Evolutionary conservation across 805 yeast genomes (phyloP).

Genomic region (Wickerhamomyces ciferrii): DNA sequence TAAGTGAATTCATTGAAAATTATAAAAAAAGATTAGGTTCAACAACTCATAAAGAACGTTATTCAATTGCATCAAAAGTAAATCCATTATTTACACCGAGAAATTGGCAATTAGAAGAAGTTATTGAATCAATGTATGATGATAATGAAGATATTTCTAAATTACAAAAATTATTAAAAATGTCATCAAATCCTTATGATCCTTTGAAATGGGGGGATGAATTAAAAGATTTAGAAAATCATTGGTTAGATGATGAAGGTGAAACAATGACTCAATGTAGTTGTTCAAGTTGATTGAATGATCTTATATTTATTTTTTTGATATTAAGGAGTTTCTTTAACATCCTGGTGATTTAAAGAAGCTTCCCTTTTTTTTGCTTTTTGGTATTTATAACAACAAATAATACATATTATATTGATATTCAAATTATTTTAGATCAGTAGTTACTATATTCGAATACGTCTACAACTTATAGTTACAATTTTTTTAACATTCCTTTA

Average conservation of each 20-base stretch:
- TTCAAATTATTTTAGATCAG: too few relatives aligned
- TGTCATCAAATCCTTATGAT: conserved; percentile 77
- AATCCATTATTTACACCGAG: conserved; percentile 85
- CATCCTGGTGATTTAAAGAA: too few relatives aligned
- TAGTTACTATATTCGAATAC: too few relatives aligned
- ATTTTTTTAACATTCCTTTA: too few relatives aligned
- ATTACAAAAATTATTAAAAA: conserved; percentile 56
- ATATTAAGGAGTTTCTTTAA: too few relatives aligned
- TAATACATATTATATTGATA: too few relatives aligned
- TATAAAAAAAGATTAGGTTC: conserved; percentile 44
- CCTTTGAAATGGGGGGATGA: conserved; percentile 61
- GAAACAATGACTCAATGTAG: conserved; percentile 68
- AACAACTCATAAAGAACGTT: conserved; percentile 35
- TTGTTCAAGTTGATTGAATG: conserved; percentile 52
- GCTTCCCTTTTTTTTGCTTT: too few relatives aligned
- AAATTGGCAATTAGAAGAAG: conserved; percentile 84
- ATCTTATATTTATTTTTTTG: too few relatives aligned
- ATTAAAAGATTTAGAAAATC: conserved; percentile 48
- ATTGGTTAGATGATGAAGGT: conserved; percentile 44
- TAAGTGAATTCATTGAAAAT: conserved; percentile 46
- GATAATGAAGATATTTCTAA: conserved; percentile 43
- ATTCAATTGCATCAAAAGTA: conserved; percentile 32
- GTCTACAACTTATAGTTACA: too few relatives aligned
- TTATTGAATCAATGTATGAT: conserved; percentile 53
- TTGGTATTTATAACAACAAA: too few relatives aligned